Evolutionary conservation across 2,329 filamentous ascomycete genomes (phyloP), one percentile per base, ranked within the genome.

Genomic region (Penicillium sclerotiorum): DNA sequence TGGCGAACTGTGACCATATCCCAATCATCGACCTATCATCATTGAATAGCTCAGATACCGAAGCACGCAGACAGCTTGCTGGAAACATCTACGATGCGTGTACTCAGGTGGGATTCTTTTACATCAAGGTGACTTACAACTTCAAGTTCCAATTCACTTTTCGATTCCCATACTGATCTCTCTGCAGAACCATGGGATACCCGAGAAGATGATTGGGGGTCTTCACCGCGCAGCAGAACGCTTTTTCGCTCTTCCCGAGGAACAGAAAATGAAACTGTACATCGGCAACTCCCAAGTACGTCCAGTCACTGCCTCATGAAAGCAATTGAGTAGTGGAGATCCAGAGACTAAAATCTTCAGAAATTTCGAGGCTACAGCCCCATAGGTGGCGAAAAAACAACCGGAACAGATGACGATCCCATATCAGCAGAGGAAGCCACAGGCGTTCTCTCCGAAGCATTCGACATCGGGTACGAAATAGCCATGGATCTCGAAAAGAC

Each of bases 31-130:
- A 80, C 52, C 61, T 77, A 2, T 66, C 73, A 0, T 57, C 59
- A 12, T 64, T 77, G n/a, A 70, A 69, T 56, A 75, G 70, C 44
- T 48, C 60, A 2, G 49, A 61, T 1, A 45, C 70, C 1, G 56
- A 65, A 3, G 69, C 72, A 13, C 71, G 75, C 1, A 59, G 70
- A 40, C 60, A 59, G 7, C 67, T 78, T 4, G 73, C 77, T 2
- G 56, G 60, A 11, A 60, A 73, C 36, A 69, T 79, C 13, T 67
- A 72, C 7, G 72, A 54, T 33, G 63, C 59, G 1, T 66, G 76
- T 70, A 35, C 72, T 62, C 18, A 68, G 58, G 50, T 74, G 33
- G 74, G 76, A 4, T 78, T 78, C 58, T 77, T 80, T 60, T 77
- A 77, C 23, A 60, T 73, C 50, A 63, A 71, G 48, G 50, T 63